These are phyloP conservation scores for Flueggea neowawraea DNA, from an alignment of 441 rosid genomes.

Conservation along the genomic window DNA sequence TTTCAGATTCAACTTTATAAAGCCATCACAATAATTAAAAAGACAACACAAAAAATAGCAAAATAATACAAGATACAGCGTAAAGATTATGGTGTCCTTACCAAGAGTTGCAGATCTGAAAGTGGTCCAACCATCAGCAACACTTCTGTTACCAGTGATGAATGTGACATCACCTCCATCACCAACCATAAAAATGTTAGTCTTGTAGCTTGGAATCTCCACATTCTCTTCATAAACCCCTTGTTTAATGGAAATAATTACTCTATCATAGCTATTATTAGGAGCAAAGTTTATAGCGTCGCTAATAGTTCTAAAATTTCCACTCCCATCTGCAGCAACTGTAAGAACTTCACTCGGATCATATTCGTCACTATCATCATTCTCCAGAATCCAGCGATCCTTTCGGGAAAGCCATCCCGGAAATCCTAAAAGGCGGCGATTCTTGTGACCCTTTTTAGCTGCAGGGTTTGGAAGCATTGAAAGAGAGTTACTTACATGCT, in stretches of 20 bases:
- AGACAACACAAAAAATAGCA: no score
- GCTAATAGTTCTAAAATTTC: constrained; percentile 55
- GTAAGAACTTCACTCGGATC: constrained; percentile 45
- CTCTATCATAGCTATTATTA: constrained; percentile 44
- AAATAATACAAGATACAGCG: no score
- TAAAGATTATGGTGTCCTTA: constrained; percentile 8
- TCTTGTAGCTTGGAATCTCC: constrained; percentile 54
- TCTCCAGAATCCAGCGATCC: constrained; percentile 52
- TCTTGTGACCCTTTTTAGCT: constrained; percentile 13
- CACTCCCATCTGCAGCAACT: constrained; percentile 74
- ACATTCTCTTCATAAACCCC: constrained; percentile 71
- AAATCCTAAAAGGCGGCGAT: constrained; percentile 47
- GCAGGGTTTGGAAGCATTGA: constrained; percentile 46
- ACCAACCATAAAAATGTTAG: constrained; percentile 68
- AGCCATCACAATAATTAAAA: no score
- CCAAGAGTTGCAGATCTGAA: constrained; percentile 91
- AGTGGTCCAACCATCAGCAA: constrained; percentile 80
- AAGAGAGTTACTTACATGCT: constrained; percentile 77
- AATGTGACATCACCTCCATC: constrained; percentile 61
- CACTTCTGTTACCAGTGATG: constrained; percentile 61
- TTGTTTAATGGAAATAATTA: constrained; percentile 45
- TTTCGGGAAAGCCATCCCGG: constrained; percentile 53
- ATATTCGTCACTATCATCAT: constrained; percentile 27
- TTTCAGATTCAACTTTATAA: no score
- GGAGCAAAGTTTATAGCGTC: constrained; percentile 76